phyloP scores from a whole-genome alignment of 305 asterid species.

The Solanum hybrid region DNA sequence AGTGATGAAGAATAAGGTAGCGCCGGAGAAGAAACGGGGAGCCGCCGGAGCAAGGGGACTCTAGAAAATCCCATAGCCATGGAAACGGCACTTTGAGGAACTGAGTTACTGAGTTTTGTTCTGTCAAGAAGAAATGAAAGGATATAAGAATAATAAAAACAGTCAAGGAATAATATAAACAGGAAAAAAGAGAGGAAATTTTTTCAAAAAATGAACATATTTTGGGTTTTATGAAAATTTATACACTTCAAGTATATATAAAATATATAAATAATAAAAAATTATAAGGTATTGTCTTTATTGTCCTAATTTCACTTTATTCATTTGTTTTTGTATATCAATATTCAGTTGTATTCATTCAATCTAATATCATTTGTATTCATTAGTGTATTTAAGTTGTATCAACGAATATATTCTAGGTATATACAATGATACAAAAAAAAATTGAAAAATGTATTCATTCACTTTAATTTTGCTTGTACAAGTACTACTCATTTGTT shows the following conservation, averaged over 20 bases:
- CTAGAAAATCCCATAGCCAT: constrained; percentile 26
- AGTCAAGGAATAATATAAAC: not conserved
- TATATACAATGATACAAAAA: too few relatives aligned
- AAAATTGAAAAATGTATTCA: too few relatives aligned
- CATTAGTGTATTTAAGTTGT: too few relatives aligned
- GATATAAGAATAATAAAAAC: not conserved
- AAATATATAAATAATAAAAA: too few relatives aligned
- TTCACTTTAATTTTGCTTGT: not conserved
- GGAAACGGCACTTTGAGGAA: not conserved
- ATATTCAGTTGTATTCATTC: too few relatives aligned
- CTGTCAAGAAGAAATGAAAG: not conserved
- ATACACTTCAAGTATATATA: not conserved
- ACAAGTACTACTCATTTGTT: not conserved
- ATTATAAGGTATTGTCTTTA: not conserved
- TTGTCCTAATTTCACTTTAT: too few relatives aligned
- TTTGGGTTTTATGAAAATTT: not conserved
- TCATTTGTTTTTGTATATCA: too few relatives aligned
- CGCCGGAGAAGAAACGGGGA: constrained; percentile 9
- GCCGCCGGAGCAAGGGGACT: constrained; percentile 30
- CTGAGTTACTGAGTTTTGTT: not conserved
- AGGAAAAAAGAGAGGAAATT: not conserved
- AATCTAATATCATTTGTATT: too few relatives aligned
- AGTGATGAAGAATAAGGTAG: constrained; percentile 16
- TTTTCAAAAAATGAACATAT: not conserved
- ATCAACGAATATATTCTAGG: not conserved